Base-by-base conservation (phyloP, 2,329 filamentous ascomycete species). In the Fusarium praegraminearum region DNA sequence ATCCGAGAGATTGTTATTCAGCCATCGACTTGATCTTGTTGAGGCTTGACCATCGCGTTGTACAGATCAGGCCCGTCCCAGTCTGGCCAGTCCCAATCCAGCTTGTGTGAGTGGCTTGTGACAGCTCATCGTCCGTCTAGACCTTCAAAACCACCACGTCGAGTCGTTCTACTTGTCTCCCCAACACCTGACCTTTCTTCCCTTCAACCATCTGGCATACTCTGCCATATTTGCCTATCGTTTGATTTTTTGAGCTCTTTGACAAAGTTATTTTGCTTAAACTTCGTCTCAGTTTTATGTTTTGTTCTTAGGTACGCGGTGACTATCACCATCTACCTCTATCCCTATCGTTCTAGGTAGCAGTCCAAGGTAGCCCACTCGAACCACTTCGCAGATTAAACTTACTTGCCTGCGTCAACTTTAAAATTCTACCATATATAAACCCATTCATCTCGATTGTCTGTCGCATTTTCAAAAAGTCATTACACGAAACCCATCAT, bases 381-480 rank as follows among this genome's bases (percentile, higher is more conserved):
- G 49, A 64, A 50, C 41, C 52, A 54, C 50, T n/a, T 38, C 44
- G n/a, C 45, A 53, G 36, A 57, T 63, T 62, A 59, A 57, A 20
- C 67, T 49, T 47, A 38, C 47, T 54, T 55, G 53, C 45, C 62
- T 45, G 45, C 44, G 35, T 47, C 61, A 52, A 65, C 50, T 51
- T 33, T 45, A 54, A 64, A 70, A 67, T 57, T 68, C 46, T 67
- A 32, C 46, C 58, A 44, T 43, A 56, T 56, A 50, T 35, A 70
- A 58, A 38, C 24, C 9, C 49, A 30, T 45, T 58, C 36, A 51
- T 40, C 36, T 45, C 41, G 26, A 52, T 51, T 24, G 18, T 36
- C 22, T 33, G 47, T 62, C 49, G 51, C 52, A 33, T 63, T 53
- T 35, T 18, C 41, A 26, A 58, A 44, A 64, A 49, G 44, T 43